Base-by-base conservation (phyloP, 208 protist genomes). In the Trypanosoma platydactyli region DNA sequence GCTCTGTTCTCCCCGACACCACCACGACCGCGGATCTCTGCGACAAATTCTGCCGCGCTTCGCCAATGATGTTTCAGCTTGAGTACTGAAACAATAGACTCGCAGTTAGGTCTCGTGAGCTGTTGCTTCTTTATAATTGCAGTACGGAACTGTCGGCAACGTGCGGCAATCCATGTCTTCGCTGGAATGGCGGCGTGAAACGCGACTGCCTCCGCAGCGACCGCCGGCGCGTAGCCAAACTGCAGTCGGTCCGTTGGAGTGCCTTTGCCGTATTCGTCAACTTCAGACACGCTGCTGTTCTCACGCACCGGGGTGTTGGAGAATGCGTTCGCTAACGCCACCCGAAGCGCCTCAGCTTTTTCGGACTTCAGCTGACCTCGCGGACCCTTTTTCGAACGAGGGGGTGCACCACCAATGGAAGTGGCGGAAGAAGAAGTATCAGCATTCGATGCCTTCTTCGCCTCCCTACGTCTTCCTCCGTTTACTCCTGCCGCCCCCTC, bases 41-140 rank as follows among this genome's bases (percentile, higher is more conserved):
- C 63, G 30, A 89, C 64, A 60, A 92, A 92, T 42, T 82, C 46
- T 20, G 79, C 74, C 13, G 78, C 77, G 30, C 56, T 68, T 41
- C 76, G 77, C 86, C 89, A 95, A 72, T 95, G 83, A 3, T 81
- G 50, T 66, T 85, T 80, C 60, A 95, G 69, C 73, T 95, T 95
- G 51, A 95, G 55, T 12, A 92, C 60, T 0, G 84, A 88, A 15
- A 73, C 76, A 49, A 92, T 54, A 18, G 89, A 84, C 77, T 95
- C 89, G 44, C 80, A 89, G 64, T 95, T 88, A 0, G 72, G 42
- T n/a, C 33, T 20, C 0, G 18, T 22, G 1, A 88, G 71, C 66
- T 80, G 79, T 62, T 86, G 69, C 55, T 90, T 75, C 70, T 83
- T 77, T 16, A 83, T 64, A 64, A 91, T 83, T 12, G 63, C 70